Evolutionary conservation across 2,329 filamentous ascomycete genomes (phyloP), one percentile per base, ranked within the genome.

Genomic region (Domatiomyces catenatus): DNA sequence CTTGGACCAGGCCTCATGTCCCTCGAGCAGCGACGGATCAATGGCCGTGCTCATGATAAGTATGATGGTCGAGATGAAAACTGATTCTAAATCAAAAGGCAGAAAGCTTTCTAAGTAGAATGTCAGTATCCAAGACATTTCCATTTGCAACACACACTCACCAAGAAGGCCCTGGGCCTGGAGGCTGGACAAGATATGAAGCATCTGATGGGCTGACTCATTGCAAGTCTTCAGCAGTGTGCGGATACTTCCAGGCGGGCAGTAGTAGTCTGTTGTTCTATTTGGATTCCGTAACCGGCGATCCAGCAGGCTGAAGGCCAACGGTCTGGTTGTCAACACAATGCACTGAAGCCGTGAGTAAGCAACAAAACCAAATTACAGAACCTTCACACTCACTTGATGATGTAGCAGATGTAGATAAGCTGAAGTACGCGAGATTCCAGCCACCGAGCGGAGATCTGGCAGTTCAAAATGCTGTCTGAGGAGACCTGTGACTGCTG

Each of bases 121-220:
- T 43, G 56, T 55, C 39, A 51, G 45, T 19, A 44, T 17, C 50
- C 43, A 17, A 20, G 8, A 0, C 1, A 24, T 20, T 52, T 6
- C 49, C 50, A 20, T 50, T 50, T 53, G 24, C 54, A 18, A 4
- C 17, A 32, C 17, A 18, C 8, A 45, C 57, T 57, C 62, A 75
- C 72, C 72, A 1, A 75, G 62, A 17, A 75, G 63, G 5, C 67
- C 67, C 55, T 75, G 71, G 10, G 63, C 62, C 55, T 71, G 67
- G 20, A 75, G 60, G 39, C 64, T 66, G 49, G 64, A 63, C 1
- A 75, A 66, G 20, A 75, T 67, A 18, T 55, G 60, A 18, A 72
- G 52, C 15, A 70, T 69, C 39, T 71, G 68, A 32, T 68, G 65
- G 2, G 69, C 64, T 1, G 69, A 70, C 24, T 71, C 69, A 22